Evolutionary conservation across 2,329 filamentous ascomycete genomes (phyloP), one percentile per base, ranked within the genome.

Genomic region (Stachybotrys chartarum): DNA sequence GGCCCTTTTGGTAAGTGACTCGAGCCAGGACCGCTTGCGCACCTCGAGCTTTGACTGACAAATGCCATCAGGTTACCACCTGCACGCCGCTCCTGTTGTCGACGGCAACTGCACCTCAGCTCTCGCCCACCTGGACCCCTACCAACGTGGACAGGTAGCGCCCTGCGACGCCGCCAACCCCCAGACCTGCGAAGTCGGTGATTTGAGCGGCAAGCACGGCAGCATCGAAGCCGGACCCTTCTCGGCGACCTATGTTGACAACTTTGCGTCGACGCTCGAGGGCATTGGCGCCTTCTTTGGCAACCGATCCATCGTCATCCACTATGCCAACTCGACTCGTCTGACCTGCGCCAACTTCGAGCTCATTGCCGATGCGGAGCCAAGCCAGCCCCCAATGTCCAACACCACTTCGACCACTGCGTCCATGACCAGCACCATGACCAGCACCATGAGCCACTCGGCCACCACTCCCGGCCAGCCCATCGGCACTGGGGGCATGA

Each of bases 171-270:
- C 72, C 11, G 62, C 67, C 10, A 66, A 73, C 7, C 85, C 85
- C 7, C 70, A 80, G 58, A 84, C 82, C 10, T 94, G 89, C 74
- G 83, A 93, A 71, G 82, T 89, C 11, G 89, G 90, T 60, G 89
- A 93, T 68, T 76, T 91, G 55, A 81, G 82, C 62, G 89, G 89
- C 66, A 93, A 93, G 74, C 75, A 87, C 64, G 87, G 87, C 58
- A 77, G 77, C 57, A 80, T 88, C 63, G 75, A 70, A 30, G 68
- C 70, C 31, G 76, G 78, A 59, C 73, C 78, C 12, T 85, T 78
- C 65, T 65, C 67, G 31, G 70, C 68, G 55, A 72, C 70, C 51
- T 87, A 82, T 71, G 65, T 69, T 56, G 86, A 89, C 64, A 67
- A 71, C 24, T 88, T 78, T 64, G 72, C 78, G n/a, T 82, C 84